These are phyloP conservation scores for Kluyveromyces aestuarii DNA, from an alignment of 805 yeast species.

Conservation along the genomic window DNA sequence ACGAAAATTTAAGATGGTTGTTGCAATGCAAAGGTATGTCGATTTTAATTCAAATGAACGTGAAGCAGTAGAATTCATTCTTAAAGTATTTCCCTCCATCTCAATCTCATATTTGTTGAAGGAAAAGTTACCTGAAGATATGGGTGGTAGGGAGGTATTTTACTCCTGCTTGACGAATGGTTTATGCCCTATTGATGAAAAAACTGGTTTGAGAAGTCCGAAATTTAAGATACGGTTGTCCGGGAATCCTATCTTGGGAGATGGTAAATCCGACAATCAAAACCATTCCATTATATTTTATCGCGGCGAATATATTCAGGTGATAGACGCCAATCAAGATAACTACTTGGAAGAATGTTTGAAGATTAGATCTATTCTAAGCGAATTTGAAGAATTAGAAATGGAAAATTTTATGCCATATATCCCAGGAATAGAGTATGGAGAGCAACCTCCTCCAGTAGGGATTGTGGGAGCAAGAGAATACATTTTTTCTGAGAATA, in stretches of 20 bases:
- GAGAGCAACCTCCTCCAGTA: conserved; percentile 43
- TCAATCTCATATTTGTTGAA: conserved; percentile 47
- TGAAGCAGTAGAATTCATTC: conserved; percentile 56
- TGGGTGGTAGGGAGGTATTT: conserved; percentile 23
- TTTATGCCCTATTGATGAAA: conserved; percentile 42
- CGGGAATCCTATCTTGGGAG: conserved; percentile 93
- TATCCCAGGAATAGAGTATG: conserved; percentile 47
- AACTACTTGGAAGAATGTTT: conserved; percentile 91
- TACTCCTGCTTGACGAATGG: conserved; percentile 69
- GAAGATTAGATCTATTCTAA: conserved; percentile 76
- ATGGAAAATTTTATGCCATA: conserved; percentile 43
- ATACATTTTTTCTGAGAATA: conserved; percentile 85
- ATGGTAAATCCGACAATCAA: conserved; percentile 94
- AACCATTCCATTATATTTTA: conserved; percentile 78
- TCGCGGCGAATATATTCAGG: conserved; percentile 92
- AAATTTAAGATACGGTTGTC: conserved; percentile 62
- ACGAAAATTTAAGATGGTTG: conserved; percentile 69
- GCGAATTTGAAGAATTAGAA: conserved; percentile 83
- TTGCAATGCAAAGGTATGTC: conserved; percentile 82
- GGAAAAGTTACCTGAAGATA: conserved; percentile 24
- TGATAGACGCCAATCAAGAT: conserved; percentile 94
- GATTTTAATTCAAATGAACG: conserved; percentile 56
- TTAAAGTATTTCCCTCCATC: conserved; percentile 65
- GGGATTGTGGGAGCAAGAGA: conserved; percentile 95
- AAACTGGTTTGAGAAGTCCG: conserved; percentile 53